A percentile compares a stretch with the other conserved stretches of the same genome.
Conservation (phyloP, 225 moss, liverwort and hornwort species). For the Ulota crispa region DNA sequence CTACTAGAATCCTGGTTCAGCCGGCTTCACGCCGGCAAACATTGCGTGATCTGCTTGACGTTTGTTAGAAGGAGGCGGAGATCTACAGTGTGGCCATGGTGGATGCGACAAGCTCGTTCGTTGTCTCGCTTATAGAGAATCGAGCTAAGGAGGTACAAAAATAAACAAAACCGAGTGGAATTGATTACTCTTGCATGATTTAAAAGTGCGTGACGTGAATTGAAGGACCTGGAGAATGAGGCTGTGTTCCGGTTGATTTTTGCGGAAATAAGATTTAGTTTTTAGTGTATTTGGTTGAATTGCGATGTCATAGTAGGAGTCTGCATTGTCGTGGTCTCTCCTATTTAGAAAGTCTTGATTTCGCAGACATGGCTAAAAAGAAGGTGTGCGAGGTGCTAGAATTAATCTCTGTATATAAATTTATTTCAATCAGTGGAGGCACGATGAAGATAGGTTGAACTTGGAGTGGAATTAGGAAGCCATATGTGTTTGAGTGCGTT, state of each 20-base stretch:
- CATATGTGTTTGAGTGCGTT: background rate
- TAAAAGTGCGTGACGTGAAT: background rate
- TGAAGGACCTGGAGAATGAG: conserved; percentile 4
- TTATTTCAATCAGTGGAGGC: background rate
- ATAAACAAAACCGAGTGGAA: background rate
- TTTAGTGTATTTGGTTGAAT: background rate
- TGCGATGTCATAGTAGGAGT: background rate
- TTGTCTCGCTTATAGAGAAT: conserved; percentile 60
- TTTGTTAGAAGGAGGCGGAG: background rate
- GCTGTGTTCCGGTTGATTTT: background rate
- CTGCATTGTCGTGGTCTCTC: conserved; percentile 8
- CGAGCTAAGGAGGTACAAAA: conserved; percentile 56
- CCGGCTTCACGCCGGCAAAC: no score
- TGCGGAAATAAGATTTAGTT: background rate
- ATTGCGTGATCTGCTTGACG: background rate
- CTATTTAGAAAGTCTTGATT: background rate
- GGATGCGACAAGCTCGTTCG: conserved; percentile 44
- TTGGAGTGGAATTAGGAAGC: conserved; percentile 16
- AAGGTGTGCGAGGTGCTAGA: conserved; percentile 12
- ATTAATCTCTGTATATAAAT: background rate
- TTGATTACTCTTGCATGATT: background rate
- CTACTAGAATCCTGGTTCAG: no score
- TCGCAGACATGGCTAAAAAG: background rate
- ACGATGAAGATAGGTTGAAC: background rate
- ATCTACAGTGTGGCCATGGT: conserved; percentile 26